A percentile compares a stretch with the other conserved stretches of the same genome.
phyloP scores from a whole-genome alignment of 2,329 filamentous ascomycete species.

The Davidsoniella virescens region DNA sequence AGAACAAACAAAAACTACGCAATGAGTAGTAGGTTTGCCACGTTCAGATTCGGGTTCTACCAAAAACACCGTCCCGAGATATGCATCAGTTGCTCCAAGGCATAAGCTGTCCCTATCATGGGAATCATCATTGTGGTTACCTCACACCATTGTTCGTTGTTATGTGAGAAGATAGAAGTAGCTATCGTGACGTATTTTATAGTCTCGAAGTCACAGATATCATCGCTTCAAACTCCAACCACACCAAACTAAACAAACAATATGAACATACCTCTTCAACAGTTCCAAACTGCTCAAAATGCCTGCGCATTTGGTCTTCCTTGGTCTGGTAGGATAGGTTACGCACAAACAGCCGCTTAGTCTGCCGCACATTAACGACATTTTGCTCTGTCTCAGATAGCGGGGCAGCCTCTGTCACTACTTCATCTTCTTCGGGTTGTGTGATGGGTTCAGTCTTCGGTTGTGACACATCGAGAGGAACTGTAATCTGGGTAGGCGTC shows the following conservation, averaged over 20 bases:
- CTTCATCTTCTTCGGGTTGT: constrained; percentile 14
- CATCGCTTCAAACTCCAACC: too few relatives aligned
- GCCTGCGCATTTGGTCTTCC: constrained; percentile 56
- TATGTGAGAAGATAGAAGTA: not conserved
- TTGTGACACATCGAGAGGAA: not conserved
- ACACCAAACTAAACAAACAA: not conserved
- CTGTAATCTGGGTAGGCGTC: not conserved
- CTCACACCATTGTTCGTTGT: not conserved
- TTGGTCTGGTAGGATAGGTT: constrained; percentile 72
- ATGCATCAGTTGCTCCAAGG: constrained; percentile 73
- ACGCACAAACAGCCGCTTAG: constrained; percentile 68
- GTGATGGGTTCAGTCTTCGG: constrained; percentile 12
- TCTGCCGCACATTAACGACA: constrained; percentile 50
- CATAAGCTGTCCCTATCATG: constrained; percentile 99
- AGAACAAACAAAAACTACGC: constrained; percentile 16
- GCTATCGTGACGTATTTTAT: not conserved
- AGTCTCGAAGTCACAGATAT: too few relatives aligned
- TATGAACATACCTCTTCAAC: constrained; percentile 67
- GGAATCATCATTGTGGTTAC: constrained; percentile 65
- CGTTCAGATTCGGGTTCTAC: constrained; percentile 46
- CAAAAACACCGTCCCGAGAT: constrained; percentile 70
- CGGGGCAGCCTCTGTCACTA: constrained; percentile 4
- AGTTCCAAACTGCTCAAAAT: constrained; percentile 57
- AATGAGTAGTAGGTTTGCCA: not conserved
- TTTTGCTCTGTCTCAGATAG: constrained; percentile 23